A percentile compares a stretch with the other conserved stretches of the same genome.
phyloP scores from a whole-genome alignment of 225 moss, liverwort and hornwort species.

The Physcomitrellopsis africana region DNA sequence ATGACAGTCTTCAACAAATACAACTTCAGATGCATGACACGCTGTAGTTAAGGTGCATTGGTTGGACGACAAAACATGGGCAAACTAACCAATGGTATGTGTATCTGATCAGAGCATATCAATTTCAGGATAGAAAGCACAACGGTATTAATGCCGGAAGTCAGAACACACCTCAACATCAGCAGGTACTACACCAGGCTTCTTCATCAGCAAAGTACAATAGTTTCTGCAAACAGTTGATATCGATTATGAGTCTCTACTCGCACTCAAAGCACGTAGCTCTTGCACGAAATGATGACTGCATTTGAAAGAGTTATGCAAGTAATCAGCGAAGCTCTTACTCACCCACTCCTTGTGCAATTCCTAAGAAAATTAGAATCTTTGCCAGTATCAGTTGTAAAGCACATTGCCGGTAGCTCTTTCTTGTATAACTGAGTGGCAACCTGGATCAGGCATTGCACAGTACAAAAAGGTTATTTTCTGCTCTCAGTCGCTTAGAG shows the following conservation, averaged over 20 bases:
- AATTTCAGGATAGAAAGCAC: not conserved
- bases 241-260: not conserved
- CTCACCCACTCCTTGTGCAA: slow-evolving; percentile 74
- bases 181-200: slow-evolving; percentile 24
- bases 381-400: slow-evolving; percentile 85
- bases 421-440: slow-evolving; percentile 59
- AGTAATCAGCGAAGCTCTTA: not conserved
- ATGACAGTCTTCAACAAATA: slow-evolving; percentile 44
- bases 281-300: not conserved
- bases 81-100: not conserved
- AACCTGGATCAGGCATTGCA: slow-evolving; percentile 43
- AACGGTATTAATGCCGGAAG: not conserved
- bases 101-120: not conserved
- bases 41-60: no score
- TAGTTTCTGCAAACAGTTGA: slow-evolving; percentile 65
- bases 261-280: not conserved
- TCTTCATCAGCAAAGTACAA: slow-evolving; percentile 67
- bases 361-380: slow-evolving; percentile 78
- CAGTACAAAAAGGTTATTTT: not conserved
- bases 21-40: no score
- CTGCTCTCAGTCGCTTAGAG: not conserved
- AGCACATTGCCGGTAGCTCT: slow-evolving; percentile 88
- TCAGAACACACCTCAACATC: slow-evolving; percentile 45
- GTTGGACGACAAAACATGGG: no score
- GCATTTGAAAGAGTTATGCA: not conserved